These are phyloP conservation scores for Trichocladium antarcticum DNA, from an alignment of 495 filamentous ascomycete genomes.

Conservation along the genomic window DNA sequence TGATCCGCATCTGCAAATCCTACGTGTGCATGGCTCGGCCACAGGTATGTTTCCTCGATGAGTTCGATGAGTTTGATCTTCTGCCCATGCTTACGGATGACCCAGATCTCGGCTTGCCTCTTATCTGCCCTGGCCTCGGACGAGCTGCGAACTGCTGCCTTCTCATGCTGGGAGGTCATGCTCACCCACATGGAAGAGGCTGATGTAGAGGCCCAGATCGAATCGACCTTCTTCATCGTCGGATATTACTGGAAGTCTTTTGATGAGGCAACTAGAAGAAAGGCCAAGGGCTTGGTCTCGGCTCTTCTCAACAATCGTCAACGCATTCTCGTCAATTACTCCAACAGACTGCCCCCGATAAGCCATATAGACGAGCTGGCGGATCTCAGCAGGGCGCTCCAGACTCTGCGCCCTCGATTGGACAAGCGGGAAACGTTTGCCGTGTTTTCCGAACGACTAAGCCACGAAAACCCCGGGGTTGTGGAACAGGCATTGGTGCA, in stretches of 20 bases:
- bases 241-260: slow-evolving; percentile 67
- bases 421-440: slow-evolving; percentile 45
- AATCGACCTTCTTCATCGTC: slow-evolving; percentile 80
- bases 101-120: slow-evolving; percentile 73
- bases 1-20: slow-evolving; percentile 62
- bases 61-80: neutral
- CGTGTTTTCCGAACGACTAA: slow-evolving; percentile 59
- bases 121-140: slow-evolving; percentile 67
- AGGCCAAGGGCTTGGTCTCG: slow-evolving; percentile 49
- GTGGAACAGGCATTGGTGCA: slow-evolving; percentile 70
- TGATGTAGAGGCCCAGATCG: slow-evolving; percentile 65
- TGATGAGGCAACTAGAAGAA: slow-evolving; percentile 44
- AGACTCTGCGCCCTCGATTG: slow-evolving; percentile 46
- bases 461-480: slow-evolving; percentile 73
- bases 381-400: slow-evolving; percentile 51
- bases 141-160: slow-evolving; percentile 62
- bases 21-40: slow-evolving; percentile 69
- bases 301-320: slow-evolving; percentile 53
- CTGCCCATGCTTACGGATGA: neutral
- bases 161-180: slow-evolving; percentile 74
- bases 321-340: slow-evolving; percentile 48
- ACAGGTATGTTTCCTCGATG: slow-evolving; percentile 47
- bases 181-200: slow-evolving; percentile 60
- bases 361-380: slow-evolving; percentile 57
- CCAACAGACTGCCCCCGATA: slow-evolving; percentile 67